Evolutionary conservation across 495 filamentous ascomycete genomes (phyloP), one percentile per base, ranked within the genome.

Genomic region (Neurospora pannonica): DNA sequence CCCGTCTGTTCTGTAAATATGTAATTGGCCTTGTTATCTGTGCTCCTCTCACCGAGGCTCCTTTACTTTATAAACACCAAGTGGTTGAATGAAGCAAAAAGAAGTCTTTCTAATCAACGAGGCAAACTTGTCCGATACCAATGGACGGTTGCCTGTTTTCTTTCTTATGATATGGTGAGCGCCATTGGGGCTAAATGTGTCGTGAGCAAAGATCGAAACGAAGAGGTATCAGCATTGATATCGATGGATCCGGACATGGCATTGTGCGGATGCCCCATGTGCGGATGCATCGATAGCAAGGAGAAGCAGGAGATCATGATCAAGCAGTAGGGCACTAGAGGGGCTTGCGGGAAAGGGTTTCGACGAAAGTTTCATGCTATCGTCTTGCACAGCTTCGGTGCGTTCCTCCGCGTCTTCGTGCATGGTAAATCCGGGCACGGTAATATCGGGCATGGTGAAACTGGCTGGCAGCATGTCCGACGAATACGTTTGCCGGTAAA

Each of bases 1-100:
- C 38, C 42, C 71, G 28, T 75, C 60, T 38, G 62, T 62, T 73
- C 46, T 19, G 34, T 39, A 72, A 48, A 72, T 13, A 48, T 71
- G 24, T 36, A 67, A 67, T 43, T 39, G 71, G 43, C 72, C 21
- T 73, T n/a, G 31, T 43, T 34, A 17, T 43, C 19, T n/a, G 38
- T 31, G 3, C 62, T 73, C 48, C 37, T 40, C 62, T 31, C 71
- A 31, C 54, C 54, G 54, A 67, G 7, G 15, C 54, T 34, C 71
- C 24, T 71, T 71, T 24, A 31, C 28, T 71, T 48, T 46, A 46
- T 71, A 42, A 13, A 43, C 38, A 71, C 28, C 54, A 67, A 67
- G 54, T 28, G 54, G 54, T 67, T 67, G 54, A 67, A 67, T 19
- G 54, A 34, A 28, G 21, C 48, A 60, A 28, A 34, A 67, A 34